Evolutionary conservation across 1,284 basidiomycete species (phyloP), one percentile per base, ranked within the genome.

Genomic region (Mycosarcoma mackinlayi): DNA sequence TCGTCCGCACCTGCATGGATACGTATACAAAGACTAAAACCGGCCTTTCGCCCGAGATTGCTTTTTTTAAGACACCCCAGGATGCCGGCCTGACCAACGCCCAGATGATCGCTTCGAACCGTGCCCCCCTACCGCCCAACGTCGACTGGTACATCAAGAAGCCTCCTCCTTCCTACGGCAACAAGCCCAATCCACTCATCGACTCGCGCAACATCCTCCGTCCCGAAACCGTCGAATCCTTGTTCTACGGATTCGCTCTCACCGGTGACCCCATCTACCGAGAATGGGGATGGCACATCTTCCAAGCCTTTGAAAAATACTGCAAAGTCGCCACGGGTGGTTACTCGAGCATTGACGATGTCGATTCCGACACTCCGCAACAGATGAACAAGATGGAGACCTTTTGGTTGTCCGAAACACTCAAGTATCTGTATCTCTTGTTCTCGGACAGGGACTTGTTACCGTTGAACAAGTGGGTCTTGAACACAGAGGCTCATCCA

Each of bases 311-410:
- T 72, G 88, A 93, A 76, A 88, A 89, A 79, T 88, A 94, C 80
- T 93, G 92, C 82, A 86, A 86, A 46, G 84, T 95, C 16, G 83
- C 86, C 24, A 85, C 84, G 0, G 94, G 93, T 9, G 94, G 93
- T 3, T 98, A 92, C 77, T 91, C 92, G 14, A 88, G 89, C 39
- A 87, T 98, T 41, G 84, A 90, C 53, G 92, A 96, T 82, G 94
- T 98, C 14, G 71, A 80, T 44, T 42, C 57, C 4, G 54, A 63
- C 14, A 89, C 90, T 0, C 88, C 87, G 3, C 84, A 85, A 74
- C 85, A 88, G 60, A 89, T 92, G 61, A 92, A 97, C 84, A 90
- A 91, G 82, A 96, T 96, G 92, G 94, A 97, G 85, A 95, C 94
- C 16, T 82, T 82, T 45, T 82, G 80, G 80, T 82, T 91, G 88